Base-by-base conservation (phyloP, 768 basidiomycete genomes). In the Xerocomellus amylosporus region DNA sequence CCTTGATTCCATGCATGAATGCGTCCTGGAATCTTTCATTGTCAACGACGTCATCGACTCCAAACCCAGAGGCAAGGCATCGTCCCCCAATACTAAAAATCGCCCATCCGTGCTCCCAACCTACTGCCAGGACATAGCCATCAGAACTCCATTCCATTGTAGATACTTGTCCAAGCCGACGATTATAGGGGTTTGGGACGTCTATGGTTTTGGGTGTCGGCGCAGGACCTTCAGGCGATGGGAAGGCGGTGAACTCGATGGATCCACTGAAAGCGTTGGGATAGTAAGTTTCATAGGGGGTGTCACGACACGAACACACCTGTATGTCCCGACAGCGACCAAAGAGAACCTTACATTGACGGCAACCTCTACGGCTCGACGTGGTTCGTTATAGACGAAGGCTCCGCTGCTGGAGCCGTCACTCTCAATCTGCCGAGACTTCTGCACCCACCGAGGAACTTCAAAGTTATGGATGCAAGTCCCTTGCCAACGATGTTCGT, bases 71-170 rank as follows among this genome's bases (percentile, higher is more conserved):
- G 2, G 88, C 87, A 28, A 92, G 77, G 64, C 94, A 90, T 49
- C 93, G 79, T 7, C 96, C 96, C 13, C 90, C 89, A 12, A 93
- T 85, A 65, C 88, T 93, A 73, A 93, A 90, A 6, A 96, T 79
- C 4, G 86, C 90, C 94, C 94, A 98, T 8, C 93, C 95, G 49
- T 80, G 72, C 57, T 84, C 79, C 89, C 93, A 97, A 0, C 93
- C 96, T 2, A 93, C 93, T 33, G 94, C 95, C 12, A 99, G 76
- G 7, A 91, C 92, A 71, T 94, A 94, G 3, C 96, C 96, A 71
- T 99, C 97, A 1, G 90, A 90, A 47, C 90, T 95, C 96, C 95
- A 98, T 61, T 93, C 85, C 69, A 96, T 77, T 12, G 82, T 69
- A 54, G 71, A 80, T 5, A 93, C 84, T 38, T 79, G 72, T 1